Evolutionary conservation across 306 rosid genomes (phyloP).

Genomic region (Glycine latifolia): DNA sequence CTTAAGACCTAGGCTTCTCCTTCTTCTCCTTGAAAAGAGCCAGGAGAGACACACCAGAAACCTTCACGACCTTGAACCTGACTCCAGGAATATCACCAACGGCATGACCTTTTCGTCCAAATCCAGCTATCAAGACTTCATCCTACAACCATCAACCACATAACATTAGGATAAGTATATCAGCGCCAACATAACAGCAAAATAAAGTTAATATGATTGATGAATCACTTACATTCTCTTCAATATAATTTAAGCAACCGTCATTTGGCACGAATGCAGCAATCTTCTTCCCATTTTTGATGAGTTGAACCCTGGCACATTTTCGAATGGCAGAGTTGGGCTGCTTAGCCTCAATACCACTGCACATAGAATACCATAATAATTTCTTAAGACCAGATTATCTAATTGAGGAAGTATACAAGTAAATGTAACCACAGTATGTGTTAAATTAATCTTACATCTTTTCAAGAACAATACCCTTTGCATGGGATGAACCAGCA

Average conservation of each 20-base stretch:
- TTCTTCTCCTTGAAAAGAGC: slow-evolving; percentile 87
- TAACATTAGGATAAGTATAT: neutral
- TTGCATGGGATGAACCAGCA: slow-evolving; percentile 89
- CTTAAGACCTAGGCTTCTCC: slow-evolving; percentile 79
- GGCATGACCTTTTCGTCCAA: slow-evolving; percentile 83
- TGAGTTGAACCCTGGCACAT: slow-evolving; percentile 86
- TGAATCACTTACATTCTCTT: slow-evolving; percentile 65
- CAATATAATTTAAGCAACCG: slow-evolving; percentile 80
- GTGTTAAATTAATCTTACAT: slow-evolving; percentile 52
- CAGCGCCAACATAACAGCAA: neutral
- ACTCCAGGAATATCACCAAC: slow-evolving; percentile 92
- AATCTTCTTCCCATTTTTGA: slow-evolving; percentile 83
- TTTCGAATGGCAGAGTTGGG: slow-evolving; percentile 87
- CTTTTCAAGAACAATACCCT: slow-evolving; percentile 86
- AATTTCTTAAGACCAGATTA: neutral
- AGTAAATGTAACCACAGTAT: too few relatives aligned
- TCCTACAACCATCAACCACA: slow-evolving; percentile 59
- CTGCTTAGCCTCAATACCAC: slow-evolving; percentile 92
- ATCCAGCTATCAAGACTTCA: slow-evolving; percentile 85
- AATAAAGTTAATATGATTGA: neutral
- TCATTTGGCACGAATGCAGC: slow-evolving; percentile 89
- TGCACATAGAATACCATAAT: slow-evolving; percentile 37
- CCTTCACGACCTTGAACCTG: slow-evolving; percentile 79
- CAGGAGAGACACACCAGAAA: slow-evolving; percentile 71
- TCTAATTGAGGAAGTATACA: neutral